Conservation (phyloP, 2,329 filamentous ascomycete species). For the Fusarium kyushuense region DNA sequence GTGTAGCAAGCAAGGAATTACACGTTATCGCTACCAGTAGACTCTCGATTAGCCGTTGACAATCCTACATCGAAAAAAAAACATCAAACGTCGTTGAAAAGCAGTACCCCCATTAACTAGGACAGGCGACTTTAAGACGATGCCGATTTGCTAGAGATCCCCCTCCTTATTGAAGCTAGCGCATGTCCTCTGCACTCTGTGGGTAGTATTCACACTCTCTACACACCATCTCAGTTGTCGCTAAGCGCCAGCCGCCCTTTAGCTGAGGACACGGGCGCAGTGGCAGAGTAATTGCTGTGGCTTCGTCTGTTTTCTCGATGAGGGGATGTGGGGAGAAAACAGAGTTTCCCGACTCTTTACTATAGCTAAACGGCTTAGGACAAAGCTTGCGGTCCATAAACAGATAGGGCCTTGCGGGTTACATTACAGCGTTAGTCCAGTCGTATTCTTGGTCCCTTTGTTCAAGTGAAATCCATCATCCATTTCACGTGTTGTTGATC, state of each 20-base stretch:
- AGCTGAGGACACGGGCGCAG: constrained; percentile 20
- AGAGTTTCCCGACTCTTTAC: constrained; percentile 16
- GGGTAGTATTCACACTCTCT: constrained; percentile 28
- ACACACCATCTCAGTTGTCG: constrained; percentile 41
- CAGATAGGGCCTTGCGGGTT: constrained; percentile 6
- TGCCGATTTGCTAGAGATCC: constrained; percentile 30
- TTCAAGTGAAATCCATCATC: constrained; percentile 1
- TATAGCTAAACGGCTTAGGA: constrained; percentile 8
- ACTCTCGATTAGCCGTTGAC: not conserved
- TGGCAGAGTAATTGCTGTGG: not conserved
- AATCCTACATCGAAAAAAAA: not conserved
- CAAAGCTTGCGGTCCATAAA: constrained; percentile 11
- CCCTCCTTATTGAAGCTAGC: constrained; percentile 28
- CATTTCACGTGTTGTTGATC: constrained; percentile 24
- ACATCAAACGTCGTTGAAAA: constrained; percentile 8
- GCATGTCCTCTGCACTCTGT: constrained; percentile 13
- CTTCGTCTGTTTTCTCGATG: constrained; percentile 5
- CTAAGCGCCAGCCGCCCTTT: constrained; percentile 39
- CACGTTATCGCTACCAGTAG: not conserved
- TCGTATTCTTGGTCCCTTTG: constrained; percentile 7
- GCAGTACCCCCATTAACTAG: not conserved
- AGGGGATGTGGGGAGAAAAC: constrained; percentile 31
- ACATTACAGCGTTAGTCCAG: not conserved
- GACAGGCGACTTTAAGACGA: constrained; percentile 24
- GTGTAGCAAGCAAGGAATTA: constrained; percentile 1